Conservation (phyloP, 306 rosid species). For the Chamaecrista fasciculata region DNA sequence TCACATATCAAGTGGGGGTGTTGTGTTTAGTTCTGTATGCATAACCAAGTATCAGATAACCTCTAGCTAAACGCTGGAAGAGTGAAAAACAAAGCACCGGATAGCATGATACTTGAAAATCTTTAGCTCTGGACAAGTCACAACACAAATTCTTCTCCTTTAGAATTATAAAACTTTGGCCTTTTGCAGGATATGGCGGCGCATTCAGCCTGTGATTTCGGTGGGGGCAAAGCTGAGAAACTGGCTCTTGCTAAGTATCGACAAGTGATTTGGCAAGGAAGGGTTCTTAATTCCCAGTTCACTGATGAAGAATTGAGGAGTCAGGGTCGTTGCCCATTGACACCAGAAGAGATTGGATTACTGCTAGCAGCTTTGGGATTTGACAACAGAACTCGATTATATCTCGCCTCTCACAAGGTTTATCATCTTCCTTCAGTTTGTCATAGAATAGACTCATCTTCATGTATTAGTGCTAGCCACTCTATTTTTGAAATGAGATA, state of each 20-base stretch:
- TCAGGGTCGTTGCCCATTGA: constrained; percentile 97
- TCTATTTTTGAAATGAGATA: constrained; percentile 8
- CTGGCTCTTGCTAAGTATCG: constrained; percentile 90
- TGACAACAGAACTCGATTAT: constrained; percentile 83
- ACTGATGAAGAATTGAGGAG: constrained; percentile 91
- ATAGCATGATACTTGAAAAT: neutral
- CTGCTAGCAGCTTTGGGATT: constrained; percentile 90
- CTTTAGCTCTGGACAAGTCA: neutral
- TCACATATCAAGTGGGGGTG: neutral
- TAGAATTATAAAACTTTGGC: neutral
- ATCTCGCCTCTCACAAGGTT: constrained; percentile 99
- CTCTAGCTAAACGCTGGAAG: neutral
- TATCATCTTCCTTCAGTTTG: constrained; percentile 24
- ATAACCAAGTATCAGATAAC: neutral
- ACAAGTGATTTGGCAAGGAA: constrained; percentile 93
- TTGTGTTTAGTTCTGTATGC: neutral
- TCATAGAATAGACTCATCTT: constrained; percentile 2
- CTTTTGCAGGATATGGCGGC: constrained; percentile 94
- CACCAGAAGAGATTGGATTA: constrained; percentile 96
- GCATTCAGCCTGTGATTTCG: constrained; percentile 98
- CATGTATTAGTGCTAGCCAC: neutral
- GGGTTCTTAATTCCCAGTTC: constrained; percentile 96
- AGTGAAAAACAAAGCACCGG: neutral
- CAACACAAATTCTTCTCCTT: neutral
- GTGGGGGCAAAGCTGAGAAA: constrained; percentile 94